Evolutionary conservation across 495 filamentous ascomycete genomes (phyloP), one percentile per base, ranked within the genome.

Genomic region (Penicillium canariense): DNA sequence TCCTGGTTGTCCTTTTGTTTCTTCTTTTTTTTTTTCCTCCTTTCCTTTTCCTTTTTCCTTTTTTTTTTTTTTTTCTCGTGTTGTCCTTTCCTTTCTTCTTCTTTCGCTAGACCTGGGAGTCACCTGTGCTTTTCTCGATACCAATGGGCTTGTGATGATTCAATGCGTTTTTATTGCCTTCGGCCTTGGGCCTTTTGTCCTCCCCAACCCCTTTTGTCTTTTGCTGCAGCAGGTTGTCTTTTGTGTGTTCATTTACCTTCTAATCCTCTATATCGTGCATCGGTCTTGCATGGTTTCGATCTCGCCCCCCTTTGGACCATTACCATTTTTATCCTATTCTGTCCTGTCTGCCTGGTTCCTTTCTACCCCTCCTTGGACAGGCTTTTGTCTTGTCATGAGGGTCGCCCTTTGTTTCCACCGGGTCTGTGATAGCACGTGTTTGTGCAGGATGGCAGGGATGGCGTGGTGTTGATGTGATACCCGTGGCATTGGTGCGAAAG

Each of bases 101-200:
- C 69, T 67, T 63, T 72, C 71, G 69, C 67, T 77, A 67, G 68
- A 71, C 62, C 62, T 63, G 61, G 68, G 69, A 65, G 68, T 73
- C 66, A 50, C 65, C 52, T 66, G 57, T 46, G 63, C 51, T 48
- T 64, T 69, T 67, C 39, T 64, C 55, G 62, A 67, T 68, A 58
- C 56, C 58, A 61, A 57, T 65, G 65, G 68, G 56, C 63, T 63
- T 67, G 68, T 63, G 62, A 68, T 68, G 63, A 62, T 63, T 60
- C 60, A 44, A 63, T 59, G 67, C 63, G 50, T 52, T 48, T 48
- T 53, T 60, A 32, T 52, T 45, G n/a, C 39, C 54, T 44, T 55
- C 31, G n/a, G n/a, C 50, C 38, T 26, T 55, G 20, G 31, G 45
- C 30, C 32, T 25, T 35, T 56, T 60, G 58, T 60, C 36, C 57